Percentiles rank a stretch among this genome's conserved stretches.
Evolutionary conservation across 805 yeast species (phyloP).

Genomic region (Saccharomycopsis javanensis): DNA sequence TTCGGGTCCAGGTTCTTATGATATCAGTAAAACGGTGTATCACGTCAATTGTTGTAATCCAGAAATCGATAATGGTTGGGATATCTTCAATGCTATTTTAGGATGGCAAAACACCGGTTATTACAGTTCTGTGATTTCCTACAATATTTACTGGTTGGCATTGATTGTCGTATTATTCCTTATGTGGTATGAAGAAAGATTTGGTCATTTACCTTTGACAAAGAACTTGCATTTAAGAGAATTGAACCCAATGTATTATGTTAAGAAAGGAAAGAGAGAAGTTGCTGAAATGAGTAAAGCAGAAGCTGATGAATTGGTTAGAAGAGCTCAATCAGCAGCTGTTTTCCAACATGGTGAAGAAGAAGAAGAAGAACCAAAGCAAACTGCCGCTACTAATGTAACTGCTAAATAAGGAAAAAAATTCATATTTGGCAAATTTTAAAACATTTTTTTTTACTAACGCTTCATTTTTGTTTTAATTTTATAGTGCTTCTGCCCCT

Average conservation of each 20-base stretch:
- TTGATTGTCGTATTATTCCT: constrained; percentile 44
- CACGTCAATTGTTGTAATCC: constrained; percentile 98
- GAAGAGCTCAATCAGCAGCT: constrained; percentile 30
- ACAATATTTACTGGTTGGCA: constrained; percentile 80
- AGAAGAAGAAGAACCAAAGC: neutral
- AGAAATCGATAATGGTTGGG: constrained; percentile 89
- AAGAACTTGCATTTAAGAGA: constrained; percentile 39
- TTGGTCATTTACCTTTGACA: constrained; percentile 69
- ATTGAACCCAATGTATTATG: constrained; percentile 64
- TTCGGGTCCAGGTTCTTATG: constrained; percentile 91
- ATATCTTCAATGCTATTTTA: constrained; percentile 82
- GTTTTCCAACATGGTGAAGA: constrained; percentile 29
- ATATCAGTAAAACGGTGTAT: constrained; percentile 73
- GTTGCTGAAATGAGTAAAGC: constrained; percentile 35
- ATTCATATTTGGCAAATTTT: neutral
- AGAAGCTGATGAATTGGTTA: constrained; percentile 47
- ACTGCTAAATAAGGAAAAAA: neutral
- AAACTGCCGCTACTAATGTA: neutral
- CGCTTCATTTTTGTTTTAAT: too few relatives aligned
- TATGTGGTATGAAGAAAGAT: constrained; percentile 76
- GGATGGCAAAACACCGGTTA: constrained; percentile 99
- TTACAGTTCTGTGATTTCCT: constrained; percentile 80
- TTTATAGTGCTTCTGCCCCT: too few relatives aligned
- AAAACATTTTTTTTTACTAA: neutral
- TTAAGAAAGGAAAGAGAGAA: constrained; percentile 57